Evolutionary conservation across 192 early-diverging fungal species (phyloP).

Genomic region (Endogone sp.): DNA sequence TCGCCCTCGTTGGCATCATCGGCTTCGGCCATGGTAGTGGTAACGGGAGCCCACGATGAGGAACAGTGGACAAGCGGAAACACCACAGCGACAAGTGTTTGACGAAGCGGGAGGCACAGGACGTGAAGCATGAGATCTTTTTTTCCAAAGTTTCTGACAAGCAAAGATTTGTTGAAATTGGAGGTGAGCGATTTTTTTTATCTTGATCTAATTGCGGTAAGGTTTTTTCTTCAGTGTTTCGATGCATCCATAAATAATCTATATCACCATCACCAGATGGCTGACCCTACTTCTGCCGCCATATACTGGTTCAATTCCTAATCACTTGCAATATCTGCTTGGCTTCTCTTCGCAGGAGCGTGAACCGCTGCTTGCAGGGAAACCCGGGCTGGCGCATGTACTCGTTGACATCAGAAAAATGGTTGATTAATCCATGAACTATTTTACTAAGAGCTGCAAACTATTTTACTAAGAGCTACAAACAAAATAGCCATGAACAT

Average conservation of each 20-base stretch:
- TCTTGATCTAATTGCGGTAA: too few species aligned
- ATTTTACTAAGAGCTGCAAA: too few species aligned
- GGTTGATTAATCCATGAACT: too few species aligned
- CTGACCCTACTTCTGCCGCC: conserved; percentile 79
- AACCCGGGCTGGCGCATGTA: conserved; percentile 42
- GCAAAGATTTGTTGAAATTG: conserved; percentile 62
- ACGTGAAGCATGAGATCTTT: conserved; percentile 42
- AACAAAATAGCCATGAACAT: too few species aligned
- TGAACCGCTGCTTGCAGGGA: conserved; percentile 37
- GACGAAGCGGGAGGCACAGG: background rate
- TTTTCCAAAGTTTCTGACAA: conserved; percentile 80
- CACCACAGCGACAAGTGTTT: background rate
- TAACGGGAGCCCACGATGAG: background rate
- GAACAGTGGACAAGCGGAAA: background rate
- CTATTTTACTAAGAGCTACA: too few species aligned
- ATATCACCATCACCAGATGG: conserved; percentile 49
- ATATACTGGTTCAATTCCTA: conserved; percentile 82
- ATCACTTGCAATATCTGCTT: conserved; percentile 75
- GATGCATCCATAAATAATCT: too few species aligned
- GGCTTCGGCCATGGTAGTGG: too few species aligned
- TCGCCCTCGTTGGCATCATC: conserved; percentile 8
- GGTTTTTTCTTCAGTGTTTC: too few species aligned
- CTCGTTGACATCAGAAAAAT: too few species aligned
- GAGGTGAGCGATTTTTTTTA: conserved; percentile 46
- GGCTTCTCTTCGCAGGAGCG: conserved; percentile 43